Base-by-base conservation (phyloP, 177 flowering plant genomes). In the Vitis hybrid region DNA sequence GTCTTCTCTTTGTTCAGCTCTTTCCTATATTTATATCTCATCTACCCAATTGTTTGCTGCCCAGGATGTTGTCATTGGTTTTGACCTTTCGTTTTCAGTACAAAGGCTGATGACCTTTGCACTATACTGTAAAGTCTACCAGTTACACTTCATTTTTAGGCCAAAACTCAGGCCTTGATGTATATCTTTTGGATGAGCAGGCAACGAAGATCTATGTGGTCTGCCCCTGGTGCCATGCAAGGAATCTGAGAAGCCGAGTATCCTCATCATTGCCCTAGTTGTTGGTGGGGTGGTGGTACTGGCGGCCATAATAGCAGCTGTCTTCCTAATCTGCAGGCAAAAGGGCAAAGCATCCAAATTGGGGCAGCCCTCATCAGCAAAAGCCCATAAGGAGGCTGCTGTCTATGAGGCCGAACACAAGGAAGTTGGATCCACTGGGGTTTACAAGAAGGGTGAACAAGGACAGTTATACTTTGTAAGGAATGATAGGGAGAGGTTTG, bases 151-250 rank as follows among this genome's bases (percentile, higher is more conserved):
- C 51, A 52, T n/a, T 15, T 31, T 14, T 20, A 51, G n/a, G 12
- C 5, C 24, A 44, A 44, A 64, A 64, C 18, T 53, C 4, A 24
- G 28, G 3, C 51, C 60, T 9, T 66, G 19, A 20, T 60, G 14
- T 58, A 10, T 47, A 2, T 55, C 53, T 28, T 38, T 28, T 68
- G 58, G 11, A 49, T 14, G 20, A 22, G 54, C 83, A 86, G 90
- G 89, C 3, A 85, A 87, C 77, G 65, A 75, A 38, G 83, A 31
- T 1, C 71, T 88, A 59, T 88, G 92, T 62, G 90, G 89, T 49
- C 65, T 65, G 69, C 90, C 92, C 15, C 62, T 86, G 22, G 57
- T 14, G 4, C 64, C 78, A 57, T 87, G 86, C 82, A 75, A 77
- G 55, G 61, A 67, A 8, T 52, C 66, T 55, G 60, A 54, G 31